A percentile compares a stretch with the other conserved stretches of the same genome.
Conservation (phyloP, 768 basidiomycete genomes). For the button mushroom (Agaricus bisporus) region DNA sequence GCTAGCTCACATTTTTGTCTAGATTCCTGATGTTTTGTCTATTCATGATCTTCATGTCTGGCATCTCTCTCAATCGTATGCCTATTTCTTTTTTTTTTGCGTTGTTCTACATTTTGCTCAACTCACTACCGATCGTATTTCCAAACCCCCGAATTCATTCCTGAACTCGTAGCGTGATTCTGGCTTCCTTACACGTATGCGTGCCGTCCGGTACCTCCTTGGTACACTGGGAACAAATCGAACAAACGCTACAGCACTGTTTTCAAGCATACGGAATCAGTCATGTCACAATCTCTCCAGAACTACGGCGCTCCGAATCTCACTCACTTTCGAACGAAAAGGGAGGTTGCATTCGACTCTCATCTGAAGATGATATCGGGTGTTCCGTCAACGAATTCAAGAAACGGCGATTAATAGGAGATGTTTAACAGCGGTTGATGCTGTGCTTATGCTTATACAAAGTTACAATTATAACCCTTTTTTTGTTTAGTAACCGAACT, state of each 20-base stretch:
- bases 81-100: constrained; percentile 2
- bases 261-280: constrained; percentile 46
- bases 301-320: constrained; percentile 29
- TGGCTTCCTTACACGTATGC: constrained; percentile 50
- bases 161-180: constrained; percentile 31
- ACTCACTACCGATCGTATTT: too few relatives aligned
- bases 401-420: constrained; percentile 22
- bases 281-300: constrained; percentile 52
- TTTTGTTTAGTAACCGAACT: too few relatives aligned
- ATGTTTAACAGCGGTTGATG: not conserved
- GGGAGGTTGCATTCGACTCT: constrained; percentile 25
- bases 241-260: constrained; percentile 41
- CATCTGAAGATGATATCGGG: constrained; percentile 35
- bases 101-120: constrained; percentile 4
- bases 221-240: constrained; percentile 45
- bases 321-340: constrained; percentile 23
- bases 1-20: not conserved
- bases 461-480: too few relatives aligned
- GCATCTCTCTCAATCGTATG: constrained; percentile 50
- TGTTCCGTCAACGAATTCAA: constrained; percentile 35
- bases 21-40: constrained; percentile 41
- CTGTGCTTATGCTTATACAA: not conserved
- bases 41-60: constrained; percentile 50
- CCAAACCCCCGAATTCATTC: too few relatives aligned
- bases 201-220: constrained; percentile 41